Evolutionary conservation across 805 yeast genomes (phyloP), one percentile per base, ranked within the genome.

Genomic region (Cyberlindnera galapagoensis): DNA sequence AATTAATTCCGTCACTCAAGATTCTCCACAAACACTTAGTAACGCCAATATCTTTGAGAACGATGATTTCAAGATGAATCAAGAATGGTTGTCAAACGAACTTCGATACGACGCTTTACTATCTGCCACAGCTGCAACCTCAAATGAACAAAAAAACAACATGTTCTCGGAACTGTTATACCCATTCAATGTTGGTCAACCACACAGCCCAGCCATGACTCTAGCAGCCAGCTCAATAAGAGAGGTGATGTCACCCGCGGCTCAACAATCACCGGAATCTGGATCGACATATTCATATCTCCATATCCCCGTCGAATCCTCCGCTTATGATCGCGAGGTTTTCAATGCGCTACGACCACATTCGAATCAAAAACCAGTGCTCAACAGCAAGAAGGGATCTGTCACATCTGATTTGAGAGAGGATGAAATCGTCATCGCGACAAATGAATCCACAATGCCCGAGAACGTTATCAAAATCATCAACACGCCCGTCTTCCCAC

Each of bases 1-100:
- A 15, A 16, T 13, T 18, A 21, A 5, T 12, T 14, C 9, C 19
- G 5, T 6, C 33, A 14, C 4, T n/a, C 28, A 7, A n/a, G 22
- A 30, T 8, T 15, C 25, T 16, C n/a, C n/a, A 17, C 15, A 16
- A 21, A 17, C 24, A 20, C 24, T 26, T 13, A 21, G n/a, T n/a
- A n/a, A n/a, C n/a, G n/a, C n/a, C 4, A 31, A 38, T 22, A n/a
- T 44, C 18, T 44, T 46, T 34, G 49, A 39, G 16, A 36, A 39
- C 13, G 39, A 36, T 12, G 34, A 34, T 14, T 32, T 34, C 7
- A 42, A 31, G 18, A 28, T 41, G 15, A 47, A 38, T 17, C 45
- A 42, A 19, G 74, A 77, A 43, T 80, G 86, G 86, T 62, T 80
- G 15, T 76, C 86, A 11, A 75, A 71, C 34, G 88, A 80, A 47